These are phyloP conservation scores for Tilletiopsis washingtonensis DNA, from an alignment of 1,284 basidiomycete genomes.

Conservation along the genomic window DNA sequence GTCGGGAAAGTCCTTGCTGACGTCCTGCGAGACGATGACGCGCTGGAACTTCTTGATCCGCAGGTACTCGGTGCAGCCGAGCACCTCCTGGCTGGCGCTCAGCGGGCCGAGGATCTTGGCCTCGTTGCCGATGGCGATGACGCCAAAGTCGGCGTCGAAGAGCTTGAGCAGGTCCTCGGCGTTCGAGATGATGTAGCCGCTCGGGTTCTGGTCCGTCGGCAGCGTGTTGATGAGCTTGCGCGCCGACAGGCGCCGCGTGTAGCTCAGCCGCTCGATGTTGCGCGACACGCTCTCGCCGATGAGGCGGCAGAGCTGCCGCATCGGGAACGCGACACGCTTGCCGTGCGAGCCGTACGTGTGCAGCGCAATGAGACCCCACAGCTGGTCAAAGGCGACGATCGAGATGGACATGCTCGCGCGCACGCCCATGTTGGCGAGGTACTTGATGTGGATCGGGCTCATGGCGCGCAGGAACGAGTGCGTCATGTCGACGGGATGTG, in stretches of 20 bases:
- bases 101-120: slow-evolving; percentile 67
- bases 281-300: slow-evolving; percentile 74
- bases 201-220: slow-evolving; percentile 63
- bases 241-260: slow-evolving; percentile 68
- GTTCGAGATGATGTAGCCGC: slow-evolving; percentile 78
- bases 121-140: slow-evolving; percentile 70
- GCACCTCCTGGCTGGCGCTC: slow-evolving; percentile 72
- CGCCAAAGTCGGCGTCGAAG: slow-evolving; percentile 77
- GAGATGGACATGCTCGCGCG: slow-evolving; percentile 53
- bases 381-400: slow-evolving; percentile 70
- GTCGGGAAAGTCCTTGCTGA: slow-evolving; percentile 67
- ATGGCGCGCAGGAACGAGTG: slow-evolving; percentile 78
- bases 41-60: slow-evolving; percentile 58
- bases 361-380: slow-evolving; percentile 79
- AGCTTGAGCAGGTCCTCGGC: slow-evolving; percentile 72
- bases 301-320: slow-evolving; percentile 61
- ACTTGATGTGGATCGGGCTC: slow-evolving; percentile 82
- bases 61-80: slow-evolving; percentile 77
- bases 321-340: slow-evolving; percentile 75
- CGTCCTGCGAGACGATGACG: slow-evolving; percentile 54
- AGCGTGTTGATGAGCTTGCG: slow-evolving; percentile 75
- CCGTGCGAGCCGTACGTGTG: slow-evolving; percentile 71
- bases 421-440: slow-evolving; percentile 48
- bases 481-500: slow-evolving; percentile 74
- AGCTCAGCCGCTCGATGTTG: slow-evolving; percentile 74